phyloP scores from a whole-genome alignment of 1,139 yeast species.

The Waltiozyma sp. region DNA sequence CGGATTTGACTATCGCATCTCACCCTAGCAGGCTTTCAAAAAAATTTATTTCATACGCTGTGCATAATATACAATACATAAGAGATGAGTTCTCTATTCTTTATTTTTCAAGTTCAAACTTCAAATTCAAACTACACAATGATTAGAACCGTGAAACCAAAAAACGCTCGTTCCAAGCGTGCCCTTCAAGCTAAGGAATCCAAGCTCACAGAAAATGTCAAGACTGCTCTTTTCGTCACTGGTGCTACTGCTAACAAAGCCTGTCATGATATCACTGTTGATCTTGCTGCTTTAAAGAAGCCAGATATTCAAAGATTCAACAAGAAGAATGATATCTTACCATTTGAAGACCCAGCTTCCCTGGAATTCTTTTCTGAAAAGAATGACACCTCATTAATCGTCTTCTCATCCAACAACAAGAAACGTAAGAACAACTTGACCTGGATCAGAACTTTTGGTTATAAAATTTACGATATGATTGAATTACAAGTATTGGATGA shows the following conservation, averaged over 20 bases:
- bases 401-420: slow-evolving; percentile 74
- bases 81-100: no score
- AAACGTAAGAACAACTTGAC: slow-evolving; percentile 90
- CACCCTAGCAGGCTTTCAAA: background rate
- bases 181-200: slow-evolving; percentile 85
- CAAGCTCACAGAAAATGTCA: slow-evolving; percentile 80
- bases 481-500: slow-evolving; percentile 69
- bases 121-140: slow-evolving; percentile 19
- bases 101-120: background rate
- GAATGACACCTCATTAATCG: slow-evolving; percentile 81
- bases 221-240: slow-evolving; percentile 83
- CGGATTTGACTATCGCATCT: background rate
- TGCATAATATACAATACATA: background rate
- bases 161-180: slow-evolving; percentile 92
- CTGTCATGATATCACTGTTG: slow-evolving; percentile 83
- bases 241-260: slow-evolving; percentile 75
- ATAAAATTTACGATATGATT: slow-evolving; percentile 85
- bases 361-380: slow-evolving; percentile 90
- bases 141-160: slow-evolving; percentile 76
- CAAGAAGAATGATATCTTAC: slow-evolving; percentile 80
- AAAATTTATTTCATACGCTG: background rate
- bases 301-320: slow-evolving; percentile 82
- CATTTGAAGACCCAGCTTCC: slow-evolving; percentile 84
- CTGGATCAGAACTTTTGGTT: slow-evolving; percentile 81
- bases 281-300: slow-evolving; percentile 81